Base-by-base conservation (phyloP, 1,284 basidiomycete species). In the Xerocomus minutiporus region DNA sequence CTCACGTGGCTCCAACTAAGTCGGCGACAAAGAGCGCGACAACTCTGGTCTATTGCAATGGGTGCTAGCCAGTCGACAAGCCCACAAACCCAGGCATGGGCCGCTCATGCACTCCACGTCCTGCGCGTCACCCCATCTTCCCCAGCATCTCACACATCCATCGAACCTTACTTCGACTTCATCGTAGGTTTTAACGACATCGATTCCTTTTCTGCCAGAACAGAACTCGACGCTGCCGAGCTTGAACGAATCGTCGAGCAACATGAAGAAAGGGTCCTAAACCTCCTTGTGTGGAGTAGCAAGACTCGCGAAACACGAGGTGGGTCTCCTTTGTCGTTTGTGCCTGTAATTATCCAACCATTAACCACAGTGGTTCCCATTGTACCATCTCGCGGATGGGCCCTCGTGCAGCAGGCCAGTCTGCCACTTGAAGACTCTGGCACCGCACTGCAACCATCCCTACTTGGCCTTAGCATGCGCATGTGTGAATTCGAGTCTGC, bases 161-260 rank as follows among this genome's bases (percentile, higher is more conserved):
- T 98, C 43, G 94, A 98, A 65, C 91, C 95, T 0, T 97, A 94
- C 74, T 99, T 99, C 66, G 96, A 98, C 74, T 98, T 97, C 70
- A 83, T 97, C 32, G 84, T 97, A 39, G 96, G 95, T 15, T 89
- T 94, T 54, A 70, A 71, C 38, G 85, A 92, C 66, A 85, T 86
- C 31, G 78, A 85, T 56, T 73, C 81, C 1, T 71, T 82, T 43
- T 73, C 80, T 8, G 72, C 77, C 3, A 74, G 77, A 50, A 76
- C 78, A 48, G 78, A 77, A 39, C 79, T 92, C 42, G 86, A 91
- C 61, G 84, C 82, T n/a, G 72, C 79, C 2, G 83, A 86, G 57
- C 75, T 95, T 13, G 90, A 91, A 62, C 80, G 75, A 52, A 87
- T 94, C 42, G 84, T 98, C 20, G 93, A 96, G 70, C 79, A 80